phyloP scores from a whole-genome alignment of 2,329 filamentous ascomycete genomes.

The Anthostomella pinea region DNA sequence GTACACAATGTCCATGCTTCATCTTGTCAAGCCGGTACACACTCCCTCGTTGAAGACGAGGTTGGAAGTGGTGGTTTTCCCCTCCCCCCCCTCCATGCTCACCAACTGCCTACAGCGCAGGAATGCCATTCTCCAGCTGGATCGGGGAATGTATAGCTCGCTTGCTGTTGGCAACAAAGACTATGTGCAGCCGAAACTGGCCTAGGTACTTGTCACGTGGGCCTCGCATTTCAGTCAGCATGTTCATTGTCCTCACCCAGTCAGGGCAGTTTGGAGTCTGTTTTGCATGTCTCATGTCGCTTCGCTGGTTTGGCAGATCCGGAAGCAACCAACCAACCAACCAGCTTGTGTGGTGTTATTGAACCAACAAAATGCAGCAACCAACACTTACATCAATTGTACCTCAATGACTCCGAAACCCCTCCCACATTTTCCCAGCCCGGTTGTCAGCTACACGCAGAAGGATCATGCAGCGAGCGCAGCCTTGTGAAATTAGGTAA shows the following conservation, averaged over 20 bases:
- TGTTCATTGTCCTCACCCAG: no score
- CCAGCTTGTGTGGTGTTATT: no score
- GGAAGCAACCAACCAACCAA: conserved; percentile 20
- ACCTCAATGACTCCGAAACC: conserved; percentile 28
- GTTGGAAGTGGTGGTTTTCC: no score
- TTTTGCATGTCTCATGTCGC: conserved; percentile 16
- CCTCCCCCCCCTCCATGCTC: neutral
- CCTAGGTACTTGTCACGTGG: conserved; percentile 16
- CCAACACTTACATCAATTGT: conserved; percentile 9
- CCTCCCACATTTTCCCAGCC: conserved; percentile 18
- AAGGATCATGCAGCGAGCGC: conserved; percentile 4
- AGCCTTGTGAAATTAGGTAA: conserved; percentile 26
- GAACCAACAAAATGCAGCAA: conserved; percentile 13
- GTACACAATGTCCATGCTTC: conserved; percentile 19
- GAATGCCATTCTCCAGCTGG: conserved; percentile 1
- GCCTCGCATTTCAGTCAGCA: neutral
- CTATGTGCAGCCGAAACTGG: conserved; percentile 36
- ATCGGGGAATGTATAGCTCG: neutral
- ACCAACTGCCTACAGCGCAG: neutral
- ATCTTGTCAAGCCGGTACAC: no score
- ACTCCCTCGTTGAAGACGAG: no score
- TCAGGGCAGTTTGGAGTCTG: neutral
- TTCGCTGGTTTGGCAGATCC: conserved; percentile 9
- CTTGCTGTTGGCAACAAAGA: conserved; percentile 39
- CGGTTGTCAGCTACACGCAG: conserved; percentile 5